Base-by-base conservation (phyloP, 2,329 filamentous ascomycete genomes). In the Exophiala sp. region DNA sequence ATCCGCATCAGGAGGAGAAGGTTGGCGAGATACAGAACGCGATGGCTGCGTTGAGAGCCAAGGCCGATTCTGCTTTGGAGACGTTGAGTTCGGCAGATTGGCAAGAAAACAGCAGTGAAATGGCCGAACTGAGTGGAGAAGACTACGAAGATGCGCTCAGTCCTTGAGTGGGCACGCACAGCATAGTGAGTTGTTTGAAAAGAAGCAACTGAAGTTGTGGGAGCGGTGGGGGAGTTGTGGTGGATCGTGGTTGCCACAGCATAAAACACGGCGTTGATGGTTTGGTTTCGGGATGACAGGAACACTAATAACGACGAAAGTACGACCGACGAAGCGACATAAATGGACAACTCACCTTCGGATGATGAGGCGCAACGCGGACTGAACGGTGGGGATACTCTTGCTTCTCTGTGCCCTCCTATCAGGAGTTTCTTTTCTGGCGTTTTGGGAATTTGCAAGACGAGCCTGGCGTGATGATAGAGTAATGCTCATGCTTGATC, bases 81-180 rank as follows among this genome's bases (percentile, higher is more conserved):
- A 50, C 53, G n/a, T n/a, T 58, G 44, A 58, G 56, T 19, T 44
- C 51, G 14, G 48, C 51, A n/a, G 53, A 58, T 8, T 58, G 53
- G 53, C 53, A 56, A 23, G 56, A 57, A 16, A 53, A 53, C 35
- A 56, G 53, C 37, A 58, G 56, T 40, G 56, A 58, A n/a, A 34
- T 56, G 48, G 54, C 54, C 9, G 56, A 58, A 38, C 19, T 58
- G 30, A 58, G 56, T 42, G 46, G 19, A 14, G 47, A 55, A 32
- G 56, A 58, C 11, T 53, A 54, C 27, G 56, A 58, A 13, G 53
- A 58, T 18, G 38, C 46, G 21, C 38, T 27, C 27, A 55, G 52
- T 44, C 48, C 50, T 16, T 55, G 48, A 55, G 24, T 18, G 40
- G 23, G 22, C 19, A 18, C 7, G 37, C 16, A 7, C n/a, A n/a